A percentile compares a stretch with the other conserved stretches of the same genome.
These are phyloP conservation scores for Paramecium bursaria DNA, from an alignment of 73 alveolate species.

Conservation along the genomic window DNA sequence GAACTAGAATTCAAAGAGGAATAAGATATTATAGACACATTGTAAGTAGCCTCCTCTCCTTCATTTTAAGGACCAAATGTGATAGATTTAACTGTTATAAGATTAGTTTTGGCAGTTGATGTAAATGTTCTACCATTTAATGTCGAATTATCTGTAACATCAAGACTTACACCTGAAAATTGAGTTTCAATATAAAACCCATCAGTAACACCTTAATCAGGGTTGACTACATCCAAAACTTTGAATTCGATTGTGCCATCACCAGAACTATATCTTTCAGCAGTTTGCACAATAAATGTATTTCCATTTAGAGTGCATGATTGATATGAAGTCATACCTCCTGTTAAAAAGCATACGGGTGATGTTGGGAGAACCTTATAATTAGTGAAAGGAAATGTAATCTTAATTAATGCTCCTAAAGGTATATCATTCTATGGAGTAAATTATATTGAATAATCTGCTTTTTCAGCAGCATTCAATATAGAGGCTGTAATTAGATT, in stretches of 20 bases:
- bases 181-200: constrained; percentile 53
- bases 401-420: constrained; percentile 46
- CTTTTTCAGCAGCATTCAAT: constrained; percentile 64
- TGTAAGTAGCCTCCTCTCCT: constrained; percentile 64
- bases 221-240: constrained; percentile 45
- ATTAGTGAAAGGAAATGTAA: constrained; percentile 54
- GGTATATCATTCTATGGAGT: constrained; percentile 70
- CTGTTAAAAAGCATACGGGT: constrained; percentile 63
- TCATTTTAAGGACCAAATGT: constrained; percentile 65
- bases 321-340: constrained; percentile 59
- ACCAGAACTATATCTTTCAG: constrained; percentile 53
- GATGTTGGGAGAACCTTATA: constrained; percentile 56
- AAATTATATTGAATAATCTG: constrained; percentile 44
- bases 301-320: constrained; percentile 60
- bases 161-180: constrained; percentile 57
- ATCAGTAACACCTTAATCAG: constrained; percentile 70
- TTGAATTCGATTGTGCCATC: constrained; percentile 52
- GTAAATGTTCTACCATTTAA: constrained; percentile 67
- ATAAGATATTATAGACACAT: constrained; percentile 37
- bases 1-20: constrained; percentile 1
- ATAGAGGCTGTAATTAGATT: constrained; percentile 66
- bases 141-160: constrained; percentile 54
- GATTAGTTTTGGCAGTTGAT: constrained; percentile 23
- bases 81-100: constrained; percentile 53
- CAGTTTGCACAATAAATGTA: constrained; percentile 47